Percentiles rank a stretch among this genome's conserved stretches.
Evolutionary conservation across 208 protist species (phyloP).

Genomic region (Angomonas ambiguus): DNA sequence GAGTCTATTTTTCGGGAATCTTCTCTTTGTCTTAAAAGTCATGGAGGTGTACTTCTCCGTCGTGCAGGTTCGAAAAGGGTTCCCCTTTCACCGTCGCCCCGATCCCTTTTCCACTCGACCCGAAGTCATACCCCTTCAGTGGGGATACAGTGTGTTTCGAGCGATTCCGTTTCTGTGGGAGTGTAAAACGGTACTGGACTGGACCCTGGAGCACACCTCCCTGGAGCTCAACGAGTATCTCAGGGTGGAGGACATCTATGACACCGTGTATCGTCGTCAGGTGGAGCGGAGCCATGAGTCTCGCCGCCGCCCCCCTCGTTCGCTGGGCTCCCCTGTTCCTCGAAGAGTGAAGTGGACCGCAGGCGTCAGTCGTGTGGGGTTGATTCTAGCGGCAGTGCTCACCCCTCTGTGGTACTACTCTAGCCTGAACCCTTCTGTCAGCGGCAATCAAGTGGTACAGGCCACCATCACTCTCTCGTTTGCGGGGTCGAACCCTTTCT

Average conservation of each 20-base stretch:
- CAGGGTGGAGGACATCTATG: slow-evolving; percentile 72
- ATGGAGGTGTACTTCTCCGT: slow-evolving; percentile 35
- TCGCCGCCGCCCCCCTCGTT: slow-evolving; percentile 7
- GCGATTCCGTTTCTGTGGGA: slow-evolving; percentile 81
- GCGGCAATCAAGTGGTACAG: slow-evolving; percentile 35
- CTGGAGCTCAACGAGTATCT: slow-evolving; percentile 68
- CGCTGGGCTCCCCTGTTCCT: slow-evolving; percentile 33
- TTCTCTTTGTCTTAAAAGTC: slow-evolving; percentile 52
- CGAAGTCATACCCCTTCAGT: slow-evolving; percentile 26
- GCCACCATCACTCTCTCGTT: slow-evolving; percentile 46
- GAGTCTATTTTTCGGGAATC: slow-evolving; percentile 22
- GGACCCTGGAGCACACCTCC: slow-evolving; percentile 61
- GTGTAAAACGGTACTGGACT: slow-evolving; percentile 68
- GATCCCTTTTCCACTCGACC: slow-evolving; percentile 53
- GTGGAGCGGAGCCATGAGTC: slow-evolving; percentile 19
- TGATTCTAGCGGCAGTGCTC: slow-evolving; percentile 65
- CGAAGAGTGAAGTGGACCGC: slow-evolving; percentile 28
- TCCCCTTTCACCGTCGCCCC: slow-evolving; percentile 47
- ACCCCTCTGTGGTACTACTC: slow-evolving; percentile 85
- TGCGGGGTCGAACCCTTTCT: slow-evolving; percentile 47
- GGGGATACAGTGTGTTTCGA: slow-evolving; percentile 43
- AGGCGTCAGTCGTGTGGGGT: slow-evolving; percentile 37
- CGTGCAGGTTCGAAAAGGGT: slow-evolving; percentile 59
- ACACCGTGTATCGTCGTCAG: slow-evolving; percentile 44
- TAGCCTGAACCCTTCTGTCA: slow-evolving; percentile 73